Evolutionary conservation across 768 basidiomycete species (phyloP), one percentile per base, ranked within the genome.

Genomic region (Lactarius tabidus): DNA sequence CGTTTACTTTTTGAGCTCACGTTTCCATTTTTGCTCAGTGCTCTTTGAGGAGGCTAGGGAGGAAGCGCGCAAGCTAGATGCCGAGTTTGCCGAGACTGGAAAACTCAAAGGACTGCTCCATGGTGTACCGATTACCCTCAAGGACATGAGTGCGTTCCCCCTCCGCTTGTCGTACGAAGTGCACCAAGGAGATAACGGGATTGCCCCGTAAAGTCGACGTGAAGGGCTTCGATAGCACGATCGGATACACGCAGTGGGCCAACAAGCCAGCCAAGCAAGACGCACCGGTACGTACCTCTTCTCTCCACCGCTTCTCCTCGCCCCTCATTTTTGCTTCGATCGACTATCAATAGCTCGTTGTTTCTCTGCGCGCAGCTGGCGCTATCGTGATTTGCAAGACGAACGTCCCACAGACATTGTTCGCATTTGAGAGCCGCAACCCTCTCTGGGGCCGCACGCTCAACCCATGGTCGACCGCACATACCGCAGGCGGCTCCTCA

Each of bases 371-470:
- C 55, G 77, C 77, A 10, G 87, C 87, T n/a, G 95, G 95, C 14
- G 92, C 93, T 29, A 83, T 97, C 64, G 78, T 91, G 56, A 89
- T 94, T 67, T 90, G 86, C 62, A 93, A 90, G 75, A 98, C 95
- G 20, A 98, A 98, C 72, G 87, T 98, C 60, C 95, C 96, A 2
- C 94, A 98, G 75, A 88, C 89, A 0, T 84, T 93, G 83, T 82
- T 93, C 63, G 82, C 89, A 1, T 93, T 91, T 65, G 91, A 95
- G 74, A 93, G 91, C 71, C 75, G 75, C 26, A 96, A 93, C 71
- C 90, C 91, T 1, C 73, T 92, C 17, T 93, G 86, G 79, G 94
- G 93, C 0, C 79, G 84, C 23, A 84, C 89, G 1, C 74, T 79
- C 23, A 94, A 95, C 72, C 94, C 94, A 0, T 86, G 86, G 68